Evolutionary conservation across 1,284 basidiomycete species (phyloP).

Genomic region (Xerocomus amazonicus): DNA sequence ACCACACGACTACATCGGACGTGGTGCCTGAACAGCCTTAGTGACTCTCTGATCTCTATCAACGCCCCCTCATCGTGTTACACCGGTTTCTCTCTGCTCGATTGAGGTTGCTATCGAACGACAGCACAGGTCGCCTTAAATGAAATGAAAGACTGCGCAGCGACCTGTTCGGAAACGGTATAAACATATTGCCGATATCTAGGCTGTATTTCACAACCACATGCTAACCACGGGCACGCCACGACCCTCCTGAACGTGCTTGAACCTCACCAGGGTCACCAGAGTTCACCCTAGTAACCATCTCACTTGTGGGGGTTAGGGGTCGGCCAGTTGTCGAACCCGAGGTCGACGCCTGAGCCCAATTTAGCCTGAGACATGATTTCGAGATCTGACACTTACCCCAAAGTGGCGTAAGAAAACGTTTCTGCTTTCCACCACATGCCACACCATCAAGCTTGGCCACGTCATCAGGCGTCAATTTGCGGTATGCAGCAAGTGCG

Average conservation of each 20-base stretch:
- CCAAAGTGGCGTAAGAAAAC: constrained; percentile 65
- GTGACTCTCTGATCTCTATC: background rate
- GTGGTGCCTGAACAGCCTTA: background rate
- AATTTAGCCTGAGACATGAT: constrained; percentile 7
- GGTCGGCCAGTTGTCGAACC: constrained; percentile 64
- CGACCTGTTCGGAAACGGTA: constrained; percentile 2
- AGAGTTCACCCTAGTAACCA: background rate
- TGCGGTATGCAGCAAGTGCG: constrained; percentile 44
- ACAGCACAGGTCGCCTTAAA: background rate
- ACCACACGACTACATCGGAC: background rate
- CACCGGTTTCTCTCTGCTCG: background rate
- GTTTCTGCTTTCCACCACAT: constrained; percentile 66
- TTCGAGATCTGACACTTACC: constrained; percentile 40
- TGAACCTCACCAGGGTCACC: background rate
- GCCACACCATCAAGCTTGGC: constrained; percentile 62
- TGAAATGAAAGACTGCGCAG: background rate
- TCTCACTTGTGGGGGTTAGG: constrained; percentile 9
- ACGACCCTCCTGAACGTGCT: constrained; percentile 1
- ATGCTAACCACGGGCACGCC: background rate
- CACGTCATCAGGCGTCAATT: constrained; percentile 59
- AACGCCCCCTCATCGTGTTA: background rate
- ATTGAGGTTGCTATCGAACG: background rate
- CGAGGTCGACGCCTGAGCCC: constrained; percentile 55
- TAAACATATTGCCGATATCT: background rate
- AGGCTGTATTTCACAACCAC: background rate